Conservation (phyloP, 2,329 filamentous ascomycete species). For the Exophiala dermatitidis region DNA sequence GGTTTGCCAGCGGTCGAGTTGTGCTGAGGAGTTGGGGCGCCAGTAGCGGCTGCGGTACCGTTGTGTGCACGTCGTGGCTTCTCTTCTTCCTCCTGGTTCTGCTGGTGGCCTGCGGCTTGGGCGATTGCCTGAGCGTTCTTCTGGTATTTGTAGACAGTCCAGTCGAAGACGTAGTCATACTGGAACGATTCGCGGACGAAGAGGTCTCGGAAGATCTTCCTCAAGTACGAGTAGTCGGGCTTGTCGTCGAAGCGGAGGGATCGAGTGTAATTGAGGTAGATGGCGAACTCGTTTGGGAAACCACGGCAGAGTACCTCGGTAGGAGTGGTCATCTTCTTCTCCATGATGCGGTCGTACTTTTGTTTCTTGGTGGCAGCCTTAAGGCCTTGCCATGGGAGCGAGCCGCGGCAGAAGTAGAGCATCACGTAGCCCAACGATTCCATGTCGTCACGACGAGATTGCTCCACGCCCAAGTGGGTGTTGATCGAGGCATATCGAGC, state of each 20-base stretch:
- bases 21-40: slow-evolving; percentile 47
- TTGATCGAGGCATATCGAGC: slow-evolving; percentile 98
- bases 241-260: slow-evolving; percentile 99
- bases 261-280: slow-evolving; percentile 98
- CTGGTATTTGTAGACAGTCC: slow-evolving; percentile 99
- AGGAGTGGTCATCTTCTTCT: slow-evolving; percentile 99
- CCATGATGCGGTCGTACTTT: slow-evolving; percentile 99
- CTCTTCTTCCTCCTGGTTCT: slow-evolving; percentile 61
- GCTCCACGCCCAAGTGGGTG: slow-evolving; percentile 95
- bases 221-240: slow-evolving; percentile 98
- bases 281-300: slow-evolving; percentile 98
- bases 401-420: slow-evolving; percentile 99
- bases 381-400: slow-evolving; percentile 95
- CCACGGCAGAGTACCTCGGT: slow-evolving; percentile 95
- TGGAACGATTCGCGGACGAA: slow-evolving; percentile 99
- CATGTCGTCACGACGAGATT: slow-evolving; percentile 99
- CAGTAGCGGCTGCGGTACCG: slow-evolving; percentile 54
- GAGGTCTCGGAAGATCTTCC: slow-evolving; percentile 99
- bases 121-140: slow-evolving; percentile 96
- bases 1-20: slow-evolving; percentile 59
- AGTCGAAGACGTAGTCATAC: slow-evolving; percentile 99
- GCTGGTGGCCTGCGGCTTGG: slow-evolving; percentile 63
- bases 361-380: slow-evolving; percentile 99
- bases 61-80: slow-evolving; percentile 63
- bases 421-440: slow-evolving; percentile 98